Percentiles rank a stretch among this genome's conserved stretches.
phyloP scores from a whole-genome alignment of 2,329 filamentous ascomycete genomes.

The Pseudogymnoascus sp. region DNA sequence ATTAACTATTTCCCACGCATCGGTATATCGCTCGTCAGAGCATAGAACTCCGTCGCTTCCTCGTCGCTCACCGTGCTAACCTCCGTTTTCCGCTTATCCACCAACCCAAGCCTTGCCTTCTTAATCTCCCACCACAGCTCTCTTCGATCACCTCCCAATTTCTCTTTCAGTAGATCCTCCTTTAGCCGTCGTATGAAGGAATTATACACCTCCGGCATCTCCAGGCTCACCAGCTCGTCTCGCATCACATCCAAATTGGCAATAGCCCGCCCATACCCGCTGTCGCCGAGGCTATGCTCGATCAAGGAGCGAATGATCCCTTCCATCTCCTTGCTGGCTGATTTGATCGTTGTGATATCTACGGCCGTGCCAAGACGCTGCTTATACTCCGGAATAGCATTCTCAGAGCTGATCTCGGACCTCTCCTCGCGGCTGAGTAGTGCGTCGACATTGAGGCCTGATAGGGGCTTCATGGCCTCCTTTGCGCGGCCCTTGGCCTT shows the following conservation, averaged over 20 bases:
- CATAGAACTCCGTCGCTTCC: conserved; percentile 51
- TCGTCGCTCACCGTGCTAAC: conserved; percentile 58
- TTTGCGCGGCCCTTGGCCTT: conserved; percentile 63
- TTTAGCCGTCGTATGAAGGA: conserved; percentile 64
- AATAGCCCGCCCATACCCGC: conserved; percentile 62
- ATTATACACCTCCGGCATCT: conserved; percentile 72
- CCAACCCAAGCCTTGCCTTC: conserved; percentile 59
- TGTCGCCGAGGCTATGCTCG: conserved; percentile 64
- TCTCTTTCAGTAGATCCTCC: conserved; percentile 55
- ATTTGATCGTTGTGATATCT: conserved; percentile 52
- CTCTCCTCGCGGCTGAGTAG: conserved; percentile 57
- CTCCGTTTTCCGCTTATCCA: conserved; percentile 55
- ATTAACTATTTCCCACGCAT: not conserved
- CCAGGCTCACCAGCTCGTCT: conserved; percentile 64
- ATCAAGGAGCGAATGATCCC: conserved; percentile 61
- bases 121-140: conserved; percentile 77
- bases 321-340: conserved; percentile 67
- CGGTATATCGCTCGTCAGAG: conserved; percentile 1
- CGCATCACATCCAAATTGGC: conserved; percentile 74
- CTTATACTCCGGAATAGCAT: conserved; percentile 86
- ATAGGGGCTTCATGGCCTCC: conserved; percentile 72
- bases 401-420: conserved; percentile 52
- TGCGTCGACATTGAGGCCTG: conserved; percentile 77
- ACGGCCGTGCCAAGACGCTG: conserved; percentile 58
- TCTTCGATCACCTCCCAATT: conserved; percentile 65